Percentiles rank a stretch among this genome's conserved stretches.
phyloP scores from a whole-genome alignment of 306 rosid species.

The Quercus dentata region DNA sequence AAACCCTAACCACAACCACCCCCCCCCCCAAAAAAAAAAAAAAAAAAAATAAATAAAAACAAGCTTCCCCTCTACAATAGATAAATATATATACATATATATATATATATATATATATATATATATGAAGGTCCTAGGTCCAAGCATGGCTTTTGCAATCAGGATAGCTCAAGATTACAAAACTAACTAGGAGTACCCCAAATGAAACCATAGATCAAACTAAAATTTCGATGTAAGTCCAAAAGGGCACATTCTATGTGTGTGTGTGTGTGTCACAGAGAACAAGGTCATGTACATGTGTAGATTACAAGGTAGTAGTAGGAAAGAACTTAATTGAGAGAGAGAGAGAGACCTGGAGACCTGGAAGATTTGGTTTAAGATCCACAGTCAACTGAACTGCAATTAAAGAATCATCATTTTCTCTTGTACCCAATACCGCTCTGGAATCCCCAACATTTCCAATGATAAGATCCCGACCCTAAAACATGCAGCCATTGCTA shows the following conservation, averaged over 20 bases:
- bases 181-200: not conserved
- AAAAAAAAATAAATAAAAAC: too few species aligned
- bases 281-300: not conserved
- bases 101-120: too few species aligned
- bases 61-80: too few species aligned
- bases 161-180: not conserved
- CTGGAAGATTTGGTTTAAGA: conserved; percentile 98
- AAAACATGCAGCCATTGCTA: conserved; percentile 21
- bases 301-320: not conserved
- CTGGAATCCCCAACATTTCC: conserved; percentile 98
- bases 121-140: not conserved
- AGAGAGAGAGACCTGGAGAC: conserved; percentile 39
- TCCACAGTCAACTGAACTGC: conserved; percentile 96
- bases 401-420: conserved; percentile 51
- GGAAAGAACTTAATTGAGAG: conserved; percentile 5
- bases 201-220: not conserved
- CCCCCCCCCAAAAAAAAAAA: too few species aligned
- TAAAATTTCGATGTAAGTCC: not conserved
- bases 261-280: not conserved
- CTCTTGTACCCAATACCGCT: conserved; percentile 91
- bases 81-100: too few species aligned
- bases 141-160: not conserved
- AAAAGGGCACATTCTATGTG: not conserved
- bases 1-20: too few species aligned
- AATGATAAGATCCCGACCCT: conserved; percentile 81